Evolutionary conservation across 768 basidiomycete genomes (phyloP).

Genomic region (Auricularia cornea): DNA sequence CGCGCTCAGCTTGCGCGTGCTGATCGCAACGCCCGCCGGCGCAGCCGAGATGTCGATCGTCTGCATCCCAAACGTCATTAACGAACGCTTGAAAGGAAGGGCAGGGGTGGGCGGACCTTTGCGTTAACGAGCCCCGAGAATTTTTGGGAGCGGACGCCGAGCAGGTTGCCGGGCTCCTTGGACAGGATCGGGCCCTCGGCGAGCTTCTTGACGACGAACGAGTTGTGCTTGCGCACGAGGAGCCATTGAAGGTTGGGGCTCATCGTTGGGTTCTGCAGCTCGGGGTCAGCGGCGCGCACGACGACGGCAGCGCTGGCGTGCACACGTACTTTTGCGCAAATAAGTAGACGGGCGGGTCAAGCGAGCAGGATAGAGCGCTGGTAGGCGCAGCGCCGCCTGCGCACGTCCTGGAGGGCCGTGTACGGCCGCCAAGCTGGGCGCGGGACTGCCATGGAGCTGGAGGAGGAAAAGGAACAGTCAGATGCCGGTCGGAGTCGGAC

Average conservation of each 20-base stretch:
- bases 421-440: too few species aligned
- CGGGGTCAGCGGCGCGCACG: neutral
- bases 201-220: constrained; percentile 75
- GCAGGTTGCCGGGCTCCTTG: constrained; percentile 79
- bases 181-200: constrained; percentile 73
- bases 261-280: constrained; percentile 37
- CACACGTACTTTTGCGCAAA: neutral
- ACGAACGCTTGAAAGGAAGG: neutral
- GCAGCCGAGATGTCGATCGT: constrained; percentile 56
- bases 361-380: too few species aligned
- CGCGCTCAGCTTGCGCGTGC: constrained; percentile 56
- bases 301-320: too few species aligned
- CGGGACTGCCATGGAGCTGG: too few species aligned
- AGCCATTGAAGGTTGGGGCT: constrained; percentile 91
- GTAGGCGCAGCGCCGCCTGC: too few species aligned
- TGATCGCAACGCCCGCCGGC: constrained; percentile 42
- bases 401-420: too few species aligned
- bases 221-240: constrained; percentile 77
- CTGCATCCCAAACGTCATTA: constrained; percentile 29
- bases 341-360: too few species aligned
- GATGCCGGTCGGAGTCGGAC: too few species aligned
- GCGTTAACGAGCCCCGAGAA: constrained; percentile 82
- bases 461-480: too few species aligned
- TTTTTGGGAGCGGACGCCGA: constrained; percentile 85
- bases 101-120: constrained; percentile 55